A percentile compares a stretch with the other conserved stretches of the same genome.
These are phyloP conservation scores for Pisolithus marmoratus DNA, from an alignment of 768 basidiomycete genomes.

Conservation along the genomic window DNA sequence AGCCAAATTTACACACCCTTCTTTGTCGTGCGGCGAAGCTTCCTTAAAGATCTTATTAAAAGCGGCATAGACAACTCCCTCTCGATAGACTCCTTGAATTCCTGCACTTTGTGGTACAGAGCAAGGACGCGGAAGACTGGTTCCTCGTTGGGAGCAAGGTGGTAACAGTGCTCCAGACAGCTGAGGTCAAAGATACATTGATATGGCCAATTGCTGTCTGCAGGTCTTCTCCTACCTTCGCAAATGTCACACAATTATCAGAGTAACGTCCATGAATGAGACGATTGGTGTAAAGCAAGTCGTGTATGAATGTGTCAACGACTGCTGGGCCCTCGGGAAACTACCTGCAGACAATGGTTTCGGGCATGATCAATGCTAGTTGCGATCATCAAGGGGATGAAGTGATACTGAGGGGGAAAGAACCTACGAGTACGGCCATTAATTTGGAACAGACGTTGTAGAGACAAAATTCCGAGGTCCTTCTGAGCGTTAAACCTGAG, in stretches of 20 bases:
- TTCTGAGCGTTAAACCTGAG: neutral
- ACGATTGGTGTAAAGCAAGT: slow-evolving; percentile 1
- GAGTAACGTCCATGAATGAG: neutral
- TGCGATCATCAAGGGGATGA: neutral
- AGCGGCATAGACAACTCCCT: slow-evolving; percentile 15
- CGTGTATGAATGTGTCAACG: slow-evolving; percentile 8
- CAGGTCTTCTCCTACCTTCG: neutral
- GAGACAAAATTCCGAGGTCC: neutral
- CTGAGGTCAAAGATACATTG: neutral
- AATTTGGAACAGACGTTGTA: neutral
- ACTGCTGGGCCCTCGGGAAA: slow-evolving; percentile 12
- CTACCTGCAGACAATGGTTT: slow-evolving; percentile 6
- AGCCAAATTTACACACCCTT: slow-evolving; percentile 3
- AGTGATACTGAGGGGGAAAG: too few relatives aligned
- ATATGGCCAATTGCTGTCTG: neutral
- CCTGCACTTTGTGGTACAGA: slow-evolving; percentile 10
- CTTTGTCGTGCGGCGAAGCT: neutral
- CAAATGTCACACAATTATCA: neutral
- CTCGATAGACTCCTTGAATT: slow-evolving; percentile 22
- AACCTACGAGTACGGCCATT: too few relatives aligned
- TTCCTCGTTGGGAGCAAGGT: slow-evolving; percentile 17
- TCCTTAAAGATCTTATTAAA: slow-evolving; percentile 23
- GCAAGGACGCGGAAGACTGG: slow-evolving; percentile 6
- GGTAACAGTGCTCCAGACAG: slow-evolving; percentile 6
- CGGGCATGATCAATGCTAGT: neutral